These are phyloP conservation scores for Meyerozyma smithsonii DNA, from an alignment of 1,139 yeast genomes.

Conservation along the genomic window DNA sequence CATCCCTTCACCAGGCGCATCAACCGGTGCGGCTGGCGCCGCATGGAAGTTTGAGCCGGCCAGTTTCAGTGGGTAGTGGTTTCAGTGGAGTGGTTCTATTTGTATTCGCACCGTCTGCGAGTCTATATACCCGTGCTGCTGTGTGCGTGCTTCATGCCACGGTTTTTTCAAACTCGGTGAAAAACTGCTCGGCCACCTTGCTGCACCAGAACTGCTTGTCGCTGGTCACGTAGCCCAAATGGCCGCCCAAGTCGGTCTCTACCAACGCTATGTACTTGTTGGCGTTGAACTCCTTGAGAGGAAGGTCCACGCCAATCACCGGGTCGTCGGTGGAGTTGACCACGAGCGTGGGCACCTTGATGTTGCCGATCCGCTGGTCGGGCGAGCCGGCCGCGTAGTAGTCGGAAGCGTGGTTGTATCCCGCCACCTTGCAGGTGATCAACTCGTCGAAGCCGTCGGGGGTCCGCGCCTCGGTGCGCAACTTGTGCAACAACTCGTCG, in stretches of 20 bases:
- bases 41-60: background rate
- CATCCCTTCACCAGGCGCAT: background rate
- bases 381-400: constrained; percentile 74
- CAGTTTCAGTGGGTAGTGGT: too few relatives aligned
- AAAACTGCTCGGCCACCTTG: constrained; percentile 56
- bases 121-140: background rate
- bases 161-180: constrained; percentile 44
- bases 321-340: constrained; percentile 83
- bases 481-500: constrained; percentile 28
- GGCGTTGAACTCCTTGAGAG: constrained; percentile 19
- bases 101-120: too few relatives aligned
- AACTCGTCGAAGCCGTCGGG: constrained; percentile 58
- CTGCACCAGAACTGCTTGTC: constrained; percentile 73
- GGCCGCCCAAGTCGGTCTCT: constrained; percentile 55
- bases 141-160: constrained; percentile 4
- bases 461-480: constrained; percentile 31
- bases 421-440: constrained; percentile 71
- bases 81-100: too few relatives aligned
- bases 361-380: constrained; percentile 45
- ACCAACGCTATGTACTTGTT: constrained; percentile 35
- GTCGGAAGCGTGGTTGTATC: constrained; percentile 63
- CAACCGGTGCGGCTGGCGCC: background rate
- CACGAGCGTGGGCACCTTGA: constrained; percentile 64
- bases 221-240: constrained; percentile 52
- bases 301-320: constrained; percentile 52